phyloP scores from a whole-genome alignment of 768 basidiomycete species.

The Suillus clintonianus region DNA sequence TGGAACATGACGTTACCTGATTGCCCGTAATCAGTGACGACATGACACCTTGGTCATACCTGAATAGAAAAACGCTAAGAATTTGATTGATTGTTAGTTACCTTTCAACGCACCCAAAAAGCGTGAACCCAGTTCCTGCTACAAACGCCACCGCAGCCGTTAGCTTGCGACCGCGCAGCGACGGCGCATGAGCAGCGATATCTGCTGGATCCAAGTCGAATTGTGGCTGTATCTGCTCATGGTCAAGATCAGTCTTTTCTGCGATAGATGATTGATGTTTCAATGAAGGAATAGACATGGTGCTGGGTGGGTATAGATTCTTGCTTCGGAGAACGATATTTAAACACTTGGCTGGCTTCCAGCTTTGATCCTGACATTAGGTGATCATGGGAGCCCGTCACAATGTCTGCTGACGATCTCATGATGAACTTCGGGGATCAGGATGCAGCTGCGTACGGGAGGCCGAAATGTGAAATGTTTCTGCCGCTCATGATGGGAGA shows the following conservation, averaged over 20 bases:
- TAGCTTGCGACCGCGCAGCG: constrained; percentile 26
- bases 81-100: not conserved
- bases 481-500: not conserved
- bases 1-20: constrained; percentile 15
- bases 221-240: not conserved
- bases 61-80: constrained; percentile 6
- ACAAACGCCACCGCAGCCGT: constrained; percentile 35
- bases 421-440: not conserved
- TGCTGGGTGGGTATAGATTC: not conserved
- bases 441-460: not conserved
- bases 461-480: not conserved
- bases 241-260: not conserved
- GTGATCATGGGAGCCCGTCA: not conserved
- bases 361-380: constrained; percentile 1
- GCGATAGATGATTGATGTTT: not conserved
- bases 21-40: constrained; percentile 40
- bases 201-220: constrained; percentile 13
- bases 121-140: constrained; percentile 38
- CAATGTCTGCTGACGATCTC: not conserved
- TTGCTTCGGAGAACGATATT: not conserved
- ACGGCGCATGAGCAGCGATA: constrained; percentile 21
- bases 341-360: not conserved
- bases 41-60: constrained; percentile 48
- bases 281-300: not conserved
- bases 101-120: constrained; percentile 34